phyloP scores from a whole-genome alignment of 2,329 filamentous ascomycete genomes.

The Thelonectria discophora region DNA sequence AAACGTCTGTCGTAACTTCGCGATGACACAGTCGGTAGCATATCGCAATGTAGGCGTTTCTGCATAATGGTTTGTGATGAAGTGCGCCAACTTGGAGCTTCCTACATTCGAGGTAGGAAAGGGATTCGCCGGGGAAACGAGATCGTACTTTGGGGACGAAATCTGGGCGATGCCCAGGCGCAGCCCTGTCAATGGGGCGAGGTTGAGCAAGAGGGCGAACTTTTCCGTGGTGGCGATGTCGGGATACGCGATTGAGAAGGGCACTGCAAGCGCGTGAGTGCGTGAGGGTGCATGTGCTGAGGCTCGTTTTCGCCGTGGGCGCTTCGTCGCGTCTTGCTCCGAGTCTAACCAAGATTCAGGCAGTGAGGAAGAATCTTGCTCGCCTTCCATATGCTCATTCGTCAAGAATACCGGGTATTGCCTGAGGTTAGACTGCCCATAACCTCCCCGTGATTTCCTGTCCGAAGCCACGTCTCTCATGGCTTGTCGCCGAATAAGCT shows the following conservation, averaged over 20 bases:
- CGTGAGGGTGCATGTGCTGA: not conserved
- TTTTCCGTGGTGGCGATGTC: slow-evolving; percentile 1
- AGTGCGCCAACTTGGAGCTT: slow-evolving; percentile 14
- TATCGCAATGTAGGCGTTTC: slow-evolving; percentile 3
- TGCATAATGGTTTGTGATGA: slow-evolving; percentile 15
- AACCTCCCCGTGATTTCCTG: slow-evolving; percentile 14
- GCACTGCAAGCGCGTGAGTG: not conserved
- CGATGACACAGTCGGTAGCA: slow-evolving; percentile 20
- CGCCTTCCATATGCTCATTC: not conserved
- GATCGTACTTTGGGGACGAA: slow-evolving; percentile 4
- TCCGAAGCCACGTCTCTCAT: slow-evolving; percentile 18
- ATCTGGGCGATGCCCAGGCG: slow-evolving; percentile 17
- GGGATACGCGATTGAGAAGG: slow-evolving; percentile 6
- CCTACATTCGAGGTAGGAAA: slow-evolving; percentile 3
- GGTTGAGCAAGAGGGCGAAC: slow-evolving; percentile 14
- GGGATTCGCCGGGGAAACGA: not conserved
- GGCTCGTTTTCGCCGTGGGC: too few species aligned
- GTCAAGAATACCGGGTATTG: slow-evolving; percentile 14
- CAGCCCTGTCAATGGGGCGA: slow-evolving; percentile 18
- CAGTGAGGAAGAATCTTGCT: too few species aligned
- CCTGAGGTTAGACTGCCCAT: slow-evolving; percentile 19
- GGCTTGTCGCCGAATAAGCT: slow-evolving; percentile 22
- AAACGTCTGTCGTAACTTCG: slow-evolving; percentile 16
- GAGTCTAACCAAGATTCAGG: too few species aligned
- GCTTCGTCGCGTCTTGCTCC: not conserved